Base-by-base conservation (phyloP, 2,329 filamentous ascomycete genomes). In the Diplodia sapinea region DNA sequence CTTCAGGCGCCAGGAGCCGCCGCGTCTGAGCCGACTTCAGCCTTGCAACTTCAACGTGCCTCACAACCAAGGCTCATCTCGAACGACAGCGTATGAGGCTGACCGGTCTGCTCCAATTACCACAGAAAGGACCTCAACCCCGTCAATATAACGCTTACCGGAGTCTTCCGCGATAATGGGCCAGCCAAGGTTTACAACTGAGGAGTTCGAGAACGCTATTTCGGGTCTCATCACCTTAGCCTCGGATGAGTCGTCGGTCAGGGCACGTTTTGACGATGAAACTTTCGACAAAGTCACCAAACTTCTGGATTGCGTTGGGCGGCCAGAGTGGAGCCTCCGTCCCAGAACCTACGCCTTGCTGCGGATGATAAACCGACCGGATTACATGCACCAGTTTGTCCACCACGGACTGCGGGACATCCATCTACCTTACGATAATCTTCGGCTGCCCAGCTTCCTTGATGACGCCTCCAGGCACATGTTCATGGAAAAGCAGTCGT, bases 271-370 rank as follows among this genome's bases (percentile, higher is more conserved):
- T 7, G 29, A 55, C 8, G 31, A 55, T 20, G 8, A 31, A 9
- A n/a, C 17, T 7, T 36, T 55, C 29, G 7, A 26, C 31, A 55
- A 33, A 11, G 8, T 36, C 52, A 36, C 29, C 29, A 55, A 55
- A 7, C 52, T 55, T 5, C 52, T 55, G 8, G 31, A 31, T 12
- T 31, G 31, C 8, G 4, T 55, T 17, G 52, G 17, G 9, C 31
- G 20, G 52, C 15, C 20, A 13, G 23, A 47, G 57, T 73, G 70
- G 72, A 71, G 70, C 62, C 67, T 70, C 20, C 65, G 71, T 2
- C 75, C 75, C 6, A 68, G 74, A 47, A 70, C 72, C 54, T 77
- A 76, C 65, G 71, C 70, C 20, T 69, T 76, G 23, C 71, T 77
- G 43, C 73, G 73, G 9, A 70, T 59, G 31, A 75, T 77, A 31